Evolutionary conservation across 2,329 filamentous ascomycete genomes (phyloP), one percentile per base, ranked within the genome.

Genomic region (Ceratocystis papillata): DNA sequence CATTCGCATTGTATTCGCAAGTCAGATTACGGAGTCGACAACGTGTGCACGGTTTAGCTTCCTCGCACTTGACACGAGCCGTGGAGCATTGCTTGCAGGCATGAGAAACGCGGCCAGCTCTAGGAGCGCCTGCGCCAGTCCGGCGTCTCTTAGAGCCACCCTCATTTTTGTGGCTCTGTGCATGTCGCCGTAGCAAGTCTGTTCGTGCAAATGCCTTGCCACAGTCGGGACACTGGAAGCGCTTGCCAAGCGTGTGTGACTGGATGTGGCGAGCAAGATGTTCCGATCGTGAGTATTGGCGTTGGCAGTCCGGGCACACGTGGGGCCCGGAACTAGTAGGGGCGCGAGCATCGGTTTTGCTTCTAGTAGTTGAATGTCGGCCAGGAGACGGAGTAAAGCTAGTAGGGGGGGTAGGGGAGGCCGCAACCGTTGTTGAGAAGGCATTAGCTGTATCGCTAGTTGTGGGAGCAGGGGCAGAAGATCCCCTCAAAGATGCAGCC

Each of bases 31-130:
- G 77, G 65, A 74, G 77, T 63, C 77, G 74, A 69, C 81, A 83
- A 37, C 80, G 77, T 20, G 77, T 76, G 70, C 81, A 83, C 41
- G 81, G 81, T 72, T 83, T 83, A 25, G 74, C 71, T 66, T 83
- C 81, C 68, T 82, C 80, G 68, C 81, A 83, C 69, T 82, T 83
- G 57, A 83, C 79, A 22, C 81, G 75, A 10, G 81, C 80, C 20
- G 76, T 72, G 2, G 81, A 80, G 69, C 81, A 83, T 8, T 78
- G 73, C 28, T 77, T 76, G 69, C 81, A 83, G 15, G 81, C 81
- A 69, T 82, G 79, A 8, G 77, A 79, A 10, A 83, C 81, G 12
- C 81, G 79, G 22, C 78, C 77, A 1, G 78, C 75, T 17, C 75
- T 77, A 2, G 78, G 77, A 0, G 78, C 78, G 1, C 78, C 72